Conservation (phyloP, 2,329 filamentous ascomycete genomes). For the Teratosphaeria destructans region DNA sequence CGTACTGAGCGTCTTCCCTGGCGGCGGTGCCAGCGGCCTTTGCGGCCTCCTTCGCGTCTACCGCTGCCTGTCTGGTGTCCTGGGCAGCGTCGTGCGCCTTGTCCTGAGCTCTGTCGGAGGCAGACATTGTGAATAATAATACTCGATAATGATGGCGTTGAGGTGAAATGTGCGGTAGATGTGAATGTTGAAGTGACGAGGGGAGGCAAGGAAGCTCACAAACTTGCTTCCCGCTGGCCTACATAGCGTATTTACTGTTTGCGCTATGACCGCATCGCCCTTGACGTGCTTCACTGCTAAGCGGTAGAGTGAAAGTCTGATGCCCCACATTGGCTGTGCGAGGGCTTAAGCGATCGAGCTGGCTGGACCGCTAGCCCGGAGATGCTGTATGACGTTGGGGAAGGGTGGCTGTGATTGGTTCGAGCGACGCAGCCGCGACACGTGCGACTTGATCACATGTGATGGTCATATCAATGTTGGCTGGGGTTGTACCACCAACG, state of each 20-base stretch:
- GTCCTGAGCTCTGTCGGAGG: background rate
- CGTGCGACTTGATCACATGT: background rate
- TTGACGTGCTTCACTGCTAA: background rate
- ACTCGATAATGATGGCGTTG: background rate
- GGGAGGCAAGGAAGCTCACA: background rate
- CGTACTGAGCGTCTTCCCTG: background rate
- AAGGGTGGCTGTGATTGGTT: background rate
- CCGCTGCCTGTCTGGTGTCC: background rate
- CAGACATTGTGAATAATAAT: constrained; percentile 5
- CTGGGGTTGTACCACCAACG: background rate
- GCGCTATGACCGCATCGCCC: background rate
- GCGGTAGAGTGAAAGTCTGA: background rate
- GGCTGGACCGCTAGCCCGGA: background rate
- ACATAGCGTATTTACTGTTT: background rate
- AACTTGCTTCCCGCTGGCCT: background rate
- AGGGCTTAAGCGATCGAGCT: background rate
- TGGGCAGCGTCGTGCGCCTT: background rate
- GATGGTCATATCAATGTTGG: background rate
- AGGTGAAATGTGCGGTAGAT: background rate
- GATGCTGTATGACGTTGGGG: background rate
- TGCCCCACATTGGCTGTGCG: background rate
- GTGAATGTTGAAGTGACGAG: background rate
- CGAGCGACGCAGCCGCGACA: background rate
- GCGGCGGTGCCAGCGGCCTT: background rate
- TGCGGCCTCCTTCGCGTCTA: background rate